Evolutionary conservation across 148 eudicot species (phyloP).

Genomic region (Camellia sinensis): DNA sequence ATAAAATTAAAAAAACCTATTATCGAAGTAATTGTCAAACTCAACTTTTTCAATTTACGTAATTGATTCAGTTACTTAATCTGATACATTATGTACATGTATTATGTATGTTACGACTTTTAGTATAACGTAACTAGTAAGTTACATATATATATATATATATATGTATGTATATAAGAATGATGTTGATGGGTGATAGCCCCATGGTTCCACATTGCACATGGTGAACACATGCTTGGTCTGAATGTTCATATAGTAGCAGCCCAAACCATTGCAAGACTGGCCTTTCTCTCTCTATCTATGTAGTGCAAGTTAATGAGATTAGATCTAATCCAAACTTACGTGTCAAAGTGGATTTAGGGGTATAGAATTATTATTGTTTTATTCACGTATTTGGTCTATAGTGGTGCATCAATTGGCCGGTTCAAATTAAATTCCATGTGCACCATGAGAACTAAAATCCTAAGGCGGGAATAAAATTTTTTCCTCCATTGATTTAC

Average conservation of each 20-base stretch:
- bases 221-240: constrained; percentile 3
- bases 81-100: not conserved
- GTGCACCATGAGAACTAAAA: too few relatives aligned
- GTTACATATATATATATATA: not conserved
- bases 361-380: not conserved
- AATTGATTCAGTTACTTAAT: not conserved
- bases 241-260: not conserved
- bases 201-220: constrained; percentile 8
- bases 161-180: not conserved
- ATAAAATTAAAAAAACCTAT: too few relatives aligned
- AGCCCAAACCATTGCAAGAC: not conserved
- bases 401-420: not conserved
- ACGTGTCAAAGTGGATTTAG: too few relatives aligned
- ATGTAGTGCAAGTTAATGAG: not conserved
- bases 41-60: too few relatives aligned
- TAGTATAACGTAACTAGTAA: not conserved
- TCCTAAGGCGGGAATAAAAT: too few relatives aligned
- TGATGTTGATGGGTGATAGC: constrained; percentile 8
- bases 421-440: constrained; percentile 9
- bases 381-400: not conserved
- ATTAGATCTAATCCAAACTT: constrained; percentile 9
- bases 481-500: too few relatives aligned
- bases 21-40: too few relatives aligned
- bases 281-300: not conserved
- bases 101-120: not conserved